A percentile compares a stretch with the other conserved stretches of the same genome.
These are phyloP conservation scores for Stropharia rugosoannulata DNA, from an alignment of 768 basidiomycete genomes.

Conservation along the genomic window DNA sequence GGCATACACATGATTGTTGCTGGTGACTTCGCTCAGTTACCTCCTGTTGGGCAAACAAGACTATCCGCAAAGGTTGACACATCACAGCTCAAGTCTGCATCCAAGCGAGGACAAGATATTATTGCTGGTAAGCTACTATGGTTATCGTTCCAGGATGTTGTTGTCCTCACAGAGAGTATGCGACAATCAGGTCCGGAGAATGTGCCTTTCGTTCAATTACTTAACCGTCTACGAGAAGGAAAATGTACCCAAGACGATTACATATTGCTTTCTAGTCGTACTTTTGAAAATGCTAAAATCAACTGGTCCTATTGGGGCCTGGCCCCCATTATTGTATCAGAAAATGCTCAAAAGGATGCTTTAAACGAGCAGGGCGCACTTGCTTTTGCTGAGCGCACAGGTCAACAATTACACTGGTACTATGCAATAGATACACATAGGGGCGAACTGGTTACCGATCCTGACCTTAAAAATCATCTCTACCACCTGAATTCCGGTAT, in stretches of 20 bases:
- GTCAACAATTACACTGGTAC: neutral
- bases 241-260: neutral
- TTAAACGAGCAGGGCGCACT: neutral
- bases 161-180: neutral
- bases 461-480: neutral
- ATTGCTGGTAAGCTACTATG: neutral
- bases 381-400: neutral
- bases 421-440: neutral
- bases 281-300: too few relatives aligned
- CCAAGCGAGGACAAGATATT: neutral
- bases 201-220: neutral
- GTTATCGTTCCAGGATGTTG: neutral
- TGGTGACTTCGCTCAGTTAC: conserved; percentile 42
- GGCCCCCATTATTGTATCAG: neutral
- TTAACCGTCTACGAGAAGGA: neutral
- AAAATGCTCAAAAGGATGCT: neutral
- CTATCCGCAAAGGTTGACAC: conserved; percentile 21
- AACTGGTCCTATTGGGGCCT: neutral
- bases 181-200: neutral
- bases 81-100: neutral
- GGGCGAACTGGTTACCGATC: neutral
- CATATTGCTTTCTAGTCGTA: neutral
- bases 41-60: conserved; percentile 29
- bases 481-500: neutral
- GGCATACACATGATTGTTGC: conserved; percentile 40